Conservation (phyloP, 2,329 filamentous ascomycete species). For the Talaromyces sp. region DNA sequence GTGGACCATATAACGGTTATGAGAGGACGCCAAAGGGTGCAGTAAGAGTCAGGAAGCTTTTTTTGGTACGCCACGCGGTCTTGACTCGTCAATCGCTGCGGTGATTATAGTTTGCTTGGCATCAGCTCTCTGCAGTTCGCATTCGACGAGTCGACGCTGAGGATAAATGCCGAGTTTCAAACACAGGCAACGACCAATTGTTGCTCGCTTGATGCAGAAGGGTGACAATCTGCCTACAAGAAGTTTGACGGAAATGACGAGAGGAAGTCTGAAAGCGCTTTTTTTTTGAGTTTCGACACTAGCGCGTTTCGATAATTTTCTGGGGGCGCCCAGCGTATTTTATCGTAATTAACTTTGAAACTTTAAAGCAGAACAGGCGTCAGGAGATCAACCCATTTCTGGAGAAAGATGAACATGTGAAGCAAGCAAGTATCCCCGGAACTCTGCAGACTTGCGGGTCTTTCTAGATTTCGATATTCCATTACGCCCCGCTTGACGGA, state of each 20-base stretch:
- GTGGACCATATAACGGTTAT: neutral
- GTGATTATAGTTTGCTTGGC: neutral
- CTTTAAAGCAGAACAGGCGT: neutral
- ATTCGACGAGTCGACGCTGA: neutral
- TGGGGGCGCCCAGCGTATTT: neutral
- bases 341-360: neutral
- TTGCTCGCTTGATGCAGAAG: neutral
- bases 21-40: no score
- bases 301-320: neutral
- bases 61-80: neutral
- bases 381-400: neutral
- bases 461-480: neutral
- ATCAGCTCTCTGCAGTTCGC: neutral
- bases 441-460: neutral
- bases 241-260: neutral
- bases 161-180: neutral
- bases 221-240: neutral
- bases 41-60: no score
- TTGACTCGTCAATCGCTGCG: neutral
- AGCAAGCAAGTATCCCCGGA: neutral
- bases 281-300: neutral
- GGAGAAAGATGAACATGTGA: neutral
- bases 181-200: neutral
- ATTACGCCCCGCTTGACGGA: neutral
- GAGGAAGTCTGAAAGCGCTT: neutral